Conservation (phyloP, 2,329 filamentous ascomycete species). For the Claviceps capensis region DNA sequence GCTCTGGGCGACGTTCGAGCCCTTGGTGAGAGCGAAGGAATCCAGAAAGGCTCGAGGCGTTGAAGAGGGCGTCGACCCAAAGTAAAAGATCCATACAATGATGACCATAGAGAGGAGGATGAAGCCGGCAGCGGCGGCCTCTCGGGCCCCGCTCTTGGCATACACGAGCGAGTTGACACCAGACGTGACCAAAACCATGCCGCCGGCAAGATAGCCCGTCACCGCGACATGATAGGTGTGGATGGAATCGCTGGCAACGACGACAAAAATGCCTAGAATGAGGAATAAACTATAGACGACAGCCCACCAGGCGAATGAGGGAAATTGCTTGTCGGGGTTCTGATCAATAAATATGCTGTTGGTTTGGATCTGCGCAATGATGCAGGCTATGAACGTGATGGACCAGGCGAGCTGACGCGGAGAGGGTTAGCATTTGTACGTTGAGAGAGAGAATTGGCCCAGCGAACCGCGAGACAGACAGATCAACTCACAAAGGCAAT, state of each 20-base stretch:
- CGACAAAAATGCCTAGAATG: conserved; percentile 66
- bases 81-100: conserved; percentile 98
- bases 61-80: conserved; percentile 80
- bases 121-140: conserved; percentile 84
- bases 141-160: conserved; percentile 53
- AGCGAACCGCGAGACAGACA: background rate
- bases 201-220: conserved; percentile 73
- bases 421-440: background rate
- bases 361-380: conserved; percentile 50
- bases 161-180: conserved; percentile 81
- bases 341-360: conserved; percentile 14
- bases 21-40: conserved; percentile 89
- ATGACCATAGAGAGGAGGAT: conserved; percentile 88
- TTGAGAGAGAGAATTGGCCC: background rate
- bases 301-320: conserved; percentile 87
- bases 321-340: conserved; percentile 37
- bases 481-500: conserved; percentile 53
- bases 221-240: conserved; percentile 87
- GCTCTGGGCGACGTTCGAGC: conserved; percentile 53
- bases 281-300: conserved; percentile 74
- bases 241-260: conserved; percentile 71
- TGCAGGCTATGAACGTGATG: conserved; percentile 77
- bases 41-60: conserved; percentile 84
- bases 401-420: conserved; percentile 71
- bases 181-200: conserved; percentile 73